Percentiles rank a stretch among this genome's conserved stretches.
Evolutionary conservation across 352 stramenopile species (phyloP).

Genomic region (Phytophthora melonis): DNA sequence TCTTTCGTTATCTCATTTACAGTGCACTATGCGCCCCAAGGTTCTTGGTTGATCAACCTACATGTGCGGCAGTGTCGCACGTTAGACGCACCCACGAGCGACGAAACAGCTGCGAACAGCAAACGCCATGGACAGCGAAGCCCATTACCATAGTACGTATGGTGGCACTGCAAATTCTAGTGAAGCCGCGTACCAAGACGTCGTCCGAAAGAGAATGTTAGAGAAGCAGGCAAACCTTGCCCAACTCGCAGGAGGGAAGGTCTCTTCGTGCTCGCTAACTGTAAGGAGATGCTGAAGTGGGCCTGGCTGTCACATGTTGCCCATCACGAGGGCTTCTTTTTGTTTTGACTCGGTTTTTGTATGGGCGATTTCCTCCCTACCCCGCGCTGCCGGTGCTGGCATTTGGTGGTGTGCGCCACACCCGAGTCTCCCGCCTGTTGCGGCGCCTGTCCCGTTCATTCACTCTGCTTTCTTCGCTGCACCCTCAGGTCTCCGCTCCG

Average conservation of each 20-base stretch:
- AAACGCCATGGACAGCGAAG: too few relatives aligned
- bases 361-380: conserved; percentile 21
- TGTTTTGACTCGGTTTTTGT: conserved; percentile 26
- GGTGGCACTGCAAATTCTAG: too few relatives aligned
- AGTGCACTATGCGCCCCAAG: too few relatives aligned
- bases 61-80: too few relatives aligned
- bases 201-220: too few relatives aligned
- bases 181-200: too few relatives aligned
- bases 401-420: conserved; percentile 26
- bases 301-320: conserved; percentile 31
- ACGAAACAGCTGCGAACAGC: too few relatives aligned
- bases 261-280: conserved; percentile 17
- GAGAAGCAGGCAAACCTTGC: not conserved
- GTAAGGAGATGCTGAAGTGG: conserved; percentile 9
- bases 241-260: not conserved
- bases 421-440: conserved; percentile 12
- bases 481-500: conserved; percentile 16
- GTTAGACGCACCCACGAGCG: too few relatives aligned
- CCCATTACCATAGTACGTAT: too few relatives aligned
- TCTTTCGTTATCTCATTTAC: too few relatives aligned
- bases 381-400: conserved; percentile 33
- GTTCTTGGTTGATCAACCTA: too few relatives aligned
- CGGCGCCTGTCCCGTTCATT: conserved; percentile 27
- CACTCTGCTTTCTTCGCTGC: conserved; percentile 44
- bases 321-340: conserved; percentile 35